Evolutionary conservation across 2,329 filamentous ascomycete genomes (phyloP).

Genomic region (Fusarium robinianum): DNA sequence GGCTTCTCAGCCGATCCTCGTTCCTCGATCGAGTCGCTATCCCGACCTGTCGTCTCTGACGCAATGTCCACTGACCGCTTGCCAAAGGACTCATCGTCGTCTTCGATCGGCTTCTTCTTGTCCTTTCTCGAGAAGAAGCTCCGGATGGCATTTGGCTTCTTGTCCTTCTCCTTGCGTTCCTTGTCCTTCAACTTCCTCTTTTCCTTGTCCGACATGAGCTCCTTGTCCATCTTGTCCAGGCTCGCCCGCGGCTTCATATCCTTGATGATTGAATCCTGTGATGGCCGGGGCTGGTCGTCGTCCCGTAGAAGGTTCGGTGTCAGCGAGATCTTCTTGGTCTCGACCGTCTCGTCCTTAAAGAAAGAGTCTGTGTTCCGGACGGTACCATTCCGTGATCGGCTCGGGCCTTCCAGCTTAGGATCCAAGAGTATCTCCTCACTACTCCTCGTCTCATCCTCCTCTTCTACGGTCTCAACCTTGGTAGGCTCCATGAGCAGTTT

Average conservation of each 20-base stretch:
- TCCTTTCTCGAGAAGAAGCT: slow-evolving; percentile 67
- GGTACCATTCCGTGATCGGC: slow-evolving; percentile 80
- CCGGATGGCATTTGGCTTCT: slow-evolving; percentile 60
- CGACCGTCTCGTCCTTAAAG: slow-evolving; percentile 93
- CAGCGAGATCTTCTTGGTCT: slow-evolving; percentile 96
- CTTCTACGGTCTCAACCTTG: slow-evolving; percentile 41
- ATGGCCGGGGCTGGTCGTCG: slow-evolving; percentile 66
- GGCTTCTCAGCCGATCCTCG: slow-evolving; percentile 54
- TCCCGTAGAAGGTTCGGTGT: slow-evolving; percentile 92
- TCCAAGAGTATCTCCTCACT: slow-evolving; percentile 73
- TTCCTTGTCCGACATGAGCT: slow-evolving; percentile 67
- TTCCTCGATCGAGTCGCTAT: slow-evolving; percentile 51
- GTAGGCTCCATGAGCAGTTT: slow-evolving; percentile 41
- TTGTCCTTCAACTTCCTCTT: slow-evolving; percentile 74
- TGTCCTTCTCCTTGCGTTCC: slow-evolving; percentile 75
- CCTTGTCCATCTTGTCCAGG: slow-evolving; percentile 68
- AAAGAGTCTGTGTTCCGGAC: slow-evolving; percentile 94
- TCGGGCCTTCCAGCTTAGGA: slow-evolving; percentile 54
- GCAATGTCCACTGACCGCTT: slow-evolving; percentile 65
- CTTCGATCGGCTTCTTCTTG: slow-evolving; percentile 60
- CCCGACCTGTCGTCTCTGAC: slow-evolving; percentile 43
- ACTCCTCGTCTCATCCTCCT: slow-evolving; percentile 46
- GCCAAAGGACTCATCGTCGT: slow-evolving; percentile 64
- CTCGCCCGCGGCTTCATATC: slow-evolving; percentile 65
- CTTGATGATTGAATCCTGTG: slow-evolving; percentile 47